Evolutionary conservation across 805 yeast genomes (phyloP).

Genomic region (Saturnispora saitoi): DNA sequence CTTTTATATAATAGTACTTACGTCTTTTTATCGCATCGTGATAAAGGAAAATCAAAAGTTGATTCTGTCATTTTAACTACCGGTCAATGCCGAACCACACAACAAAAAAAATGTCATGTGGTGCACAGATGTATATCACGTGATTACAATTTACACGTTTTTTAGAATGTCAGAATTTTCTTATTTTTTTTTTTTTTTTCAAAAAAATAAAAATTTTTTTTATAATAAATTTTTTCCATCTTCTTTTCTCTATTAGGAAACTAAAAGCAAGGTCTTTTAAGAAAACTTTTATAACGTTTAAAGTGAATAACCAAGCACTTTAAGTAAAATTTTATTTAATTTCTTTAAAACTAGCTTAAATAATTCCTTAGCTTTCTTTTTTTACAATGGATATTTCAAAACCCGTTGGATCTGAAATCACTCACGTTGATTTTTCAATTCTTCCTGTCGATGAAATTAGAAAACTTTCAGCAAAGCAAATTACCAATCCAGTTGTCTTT

Average conservation of each 20-base stretch:
- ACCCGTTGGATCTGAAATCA: constrained; percentile 92
- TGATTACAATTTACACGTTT: background rate
- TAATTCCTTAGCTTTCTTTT: background rate
- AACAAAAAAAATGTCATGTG: background rate
- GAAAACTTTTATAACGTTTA: background rate
- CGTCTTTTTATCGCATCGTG: too few species aligned
- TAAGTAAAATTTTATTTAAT: background rate
- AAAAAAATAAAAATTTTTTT: background rate
- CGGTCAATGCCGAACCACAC: too few species aligned
- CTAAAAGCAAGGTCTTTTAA: background rate
- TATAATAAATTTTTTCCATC: background rate
- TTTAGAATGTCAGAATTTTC: background rate
- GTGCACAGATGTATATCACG: background rate
- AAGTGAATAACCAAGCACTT: background rate
- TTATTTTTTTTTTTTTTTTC: background rate
- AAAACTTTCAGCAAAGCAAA: constrained; percentile 85
- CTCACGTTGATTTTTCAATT: constrained; percentile 86
- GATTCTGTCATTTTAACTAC: too few species aligned
- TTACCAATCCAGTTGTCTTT: constrained; percentile 91
- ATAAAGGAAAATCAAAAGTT: too few species aligned
- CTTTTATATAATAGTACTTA: too few species aligned
- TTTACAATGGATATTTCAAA: constrained; percentile 81
- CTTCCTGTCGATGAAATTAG: constrained; percentile 76
- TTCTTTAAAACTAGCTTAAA: background rate
- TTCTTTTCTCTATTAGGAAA: background rate